phyloP scores from a whole-genome alignment of 768 basidiomycete species.

The Leccinellum albellum region DNA sequence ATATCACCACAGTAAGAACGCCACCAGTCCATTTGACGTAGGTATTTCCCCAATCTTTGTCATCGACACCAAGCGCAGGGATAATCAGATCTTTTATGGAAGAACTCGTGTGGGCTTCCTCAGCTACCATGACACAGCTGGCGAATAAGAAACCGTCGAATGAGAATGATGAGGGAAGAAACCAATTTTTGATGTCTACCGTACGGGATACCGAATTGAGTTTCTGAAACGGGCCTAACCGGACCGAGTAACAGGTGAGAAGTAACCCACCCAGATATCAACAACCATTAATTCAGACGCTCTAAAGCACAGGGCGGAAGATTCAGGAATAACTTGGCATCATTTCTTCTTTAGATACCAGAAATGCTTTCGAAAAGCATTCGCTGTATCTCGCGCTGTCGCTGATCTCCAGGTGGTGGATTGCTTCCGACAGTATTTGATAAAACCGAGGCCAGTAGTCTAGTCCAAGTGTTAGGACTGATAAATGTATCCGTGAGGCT shows the following conservation, averaged over 20 bases:
- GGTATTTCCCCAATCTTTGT: constrained; percentile 90
- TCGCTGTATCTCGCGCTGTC: constrained; percentile 43
- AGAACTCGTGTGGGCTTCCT: constrained; percentile 93
- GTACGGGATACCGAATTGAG: constrained; percentile 72
- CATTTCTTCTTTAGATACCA: constrained; percentile 75
- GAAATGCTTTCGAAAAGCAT: constrained; percentile 54
- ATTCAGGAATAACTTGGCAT: constrained; percentile 72
- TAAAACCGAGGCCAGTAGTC: constrained; percentile 38
- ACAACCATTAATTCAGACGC: constrained; percentile 54
- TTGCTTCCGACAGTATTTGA: constrained; percentile 36
- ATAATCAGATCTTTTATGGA: constrained; percentile 97
- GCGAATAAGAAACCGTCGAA: constrained; percentile 98
- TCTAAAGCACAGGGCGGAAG: constrained; percentile 60
- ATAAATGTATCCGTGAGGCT: constrained; percentile 71
- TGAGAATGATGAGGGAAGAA: constrained; percentile 60
- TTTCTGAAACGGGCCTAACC: constrained; percentile 40
- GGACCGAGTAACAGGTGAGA: background rate
- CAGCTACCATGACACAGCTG: constrained; percentile 97
- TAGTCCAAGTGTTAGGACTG: constrained; percentile 64
- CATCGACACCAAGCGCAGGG: constrained; percentile 86
- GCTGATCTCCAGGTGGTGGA: constrained; percentile 16
- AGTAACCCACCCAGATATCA: constrained; percentile 45
- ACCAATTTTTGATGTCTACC: constrained; percentile 48
- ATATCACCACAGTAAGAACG: constrained; percentile 91
- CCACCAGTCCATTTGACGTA: constrained; percentile 94